phyloP scores from a whole-genome alignment of 805 yeast genomes.

The Candida lessepsii region DNA sequence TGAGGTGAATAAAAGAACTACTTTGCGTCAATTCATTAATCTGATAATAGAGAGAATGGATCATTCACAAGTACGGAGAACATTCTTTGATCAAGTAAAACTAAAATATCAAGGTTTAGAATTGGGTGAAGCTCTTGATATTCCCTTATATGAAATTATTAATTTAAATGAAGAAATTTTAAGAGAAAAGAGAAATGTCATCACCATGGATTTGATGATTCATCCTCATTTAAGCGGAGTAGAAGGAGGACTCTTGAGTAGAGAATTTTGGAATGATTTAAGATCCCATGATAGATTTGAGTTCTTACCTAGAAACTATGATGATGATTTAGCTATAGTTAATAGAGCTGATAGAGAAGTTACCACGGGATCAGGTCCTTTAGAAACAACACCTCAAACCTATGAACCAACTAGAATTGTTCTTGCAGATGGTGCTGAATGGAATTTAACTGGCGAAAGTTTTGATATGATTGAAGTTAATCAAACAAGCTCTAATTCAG shows the following conservation, averaged over 20 bases:
- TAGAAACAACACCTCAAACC: slow-evolving; percentile 2
- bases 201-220: slow-evolving; percentile 17
- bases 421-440: slow-evolving; percentile 20
- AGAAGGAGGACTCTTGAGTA: slow-evolving; percentile 25
- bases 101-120: slow-evolving; percentile 13
- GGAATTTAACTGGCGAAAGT: slow-evolving; percentile 26
- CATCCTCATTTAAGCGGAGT: slow-evolving; percentile 18
- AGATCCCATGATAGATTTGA: slow-evolving; percentile 21
- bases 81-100: slow-evolving; percentile 26
- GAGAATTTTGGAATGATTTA: slow-evolving; percentile 26
- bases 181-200: slow-evolving; percentile 11
- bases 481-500: slow-evolving; percentile 3
- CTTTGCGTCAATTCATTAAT: slow-evolving; percentile 21
- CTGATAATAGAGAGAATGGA: slow-evolving; percentile 22
- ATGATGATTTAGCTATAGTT: slow-evolving; percentile 5
- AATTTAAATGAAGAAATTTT: slow-evolving; percentile 13
- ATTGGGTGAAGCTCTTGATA: slow-evolving; percentile 6
- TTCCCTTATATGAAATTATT: slow-evolving; percentile 13
- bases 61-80: slow-evolving; percentile 21
- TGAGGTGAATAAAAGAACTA: slow-evolving; percentile 21
- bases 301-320: slow-evolving; percentile 18
- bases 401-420: slow-evolving; percentile 23
- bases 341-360: neutral
- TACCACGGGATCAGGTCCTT: neutral
- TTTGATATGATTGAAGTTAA: slow-evolving; percentile 21